Percentiles rank a stretch among this genome's conserved stretches.
Conservation (phyloP, 768 basidiomycete genomes). For the Pseudohyphozyma bogoriensis region DNA sequence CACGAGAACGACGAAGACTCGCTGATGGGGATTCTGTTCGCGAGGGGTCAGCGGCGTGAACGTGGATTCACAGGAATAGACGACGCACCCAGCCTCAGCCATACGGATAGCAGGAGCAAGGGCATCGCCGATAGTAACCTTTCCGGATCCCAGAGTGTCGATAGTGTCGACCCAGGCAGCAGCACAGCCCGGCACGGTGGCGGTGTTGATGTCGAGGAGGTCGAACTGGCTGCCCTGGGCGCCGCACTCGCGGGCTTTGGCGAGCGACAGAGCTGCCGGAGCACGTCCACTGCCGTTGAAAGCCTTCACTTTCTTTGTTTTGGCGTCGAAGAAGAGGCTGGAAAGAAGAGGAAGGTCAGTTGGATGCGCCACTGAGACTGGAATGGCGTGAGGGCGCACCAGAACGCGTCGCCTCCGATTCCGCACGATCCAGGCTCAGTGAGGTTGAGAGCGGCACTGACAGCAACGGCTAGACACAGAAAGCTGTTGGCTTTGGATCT, state of each 20-base stretch:
- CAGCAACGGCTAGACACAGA: conserved; percentile 63
- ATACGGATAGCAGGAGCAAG: conserved; percentile 80
- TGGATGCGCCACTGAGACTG: not conserved
- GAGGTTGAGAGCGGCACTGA: conserved; percentile 81
- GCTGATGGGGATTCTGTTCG: conserved; percentile 73
- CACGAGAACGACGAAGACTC: conserved; percentile 57
- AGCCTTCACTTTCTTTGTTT: conserved; percentile 68
- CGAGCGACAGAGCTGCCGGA: conserved; percentile 66
- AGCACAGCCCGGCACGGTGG: conserved; percentile 58
- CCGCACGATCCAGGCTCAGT: conserved; percentile 74
- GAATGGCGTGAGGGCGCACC: not conserved
- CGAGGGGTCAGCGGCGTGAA: not conserved
- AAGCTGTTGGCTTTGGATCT: not conserved
- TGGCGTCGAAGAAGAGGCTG: conserved; percentile 82
- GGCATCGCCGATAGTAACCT: conserved; percentile 55
- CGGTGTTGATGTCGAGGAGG: conserved; percentile 58
- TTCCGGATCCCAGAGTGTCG: conserved; percentile 68
- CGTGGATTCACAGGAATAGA: not conserved
- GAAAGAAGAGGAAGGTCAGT: conserved; percentile 43
- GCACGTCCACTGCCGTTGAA: conserved; percentile 87
- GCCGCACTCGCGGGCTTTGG: conserved; percentile 60
- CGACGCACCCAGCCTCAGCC: conserved; percentile 75
- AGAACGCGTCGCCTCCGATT: conserved; percentile 47
- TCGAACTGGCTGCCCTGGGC: conserved; percentile 62
- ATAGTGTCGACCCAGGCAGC: conserved; percentile 92